These are phyloP conservation scores for Massospora cicadina DNA, from an alignment of 371 early-diverging fungal species.

Conservation along the genomic window DNA sequence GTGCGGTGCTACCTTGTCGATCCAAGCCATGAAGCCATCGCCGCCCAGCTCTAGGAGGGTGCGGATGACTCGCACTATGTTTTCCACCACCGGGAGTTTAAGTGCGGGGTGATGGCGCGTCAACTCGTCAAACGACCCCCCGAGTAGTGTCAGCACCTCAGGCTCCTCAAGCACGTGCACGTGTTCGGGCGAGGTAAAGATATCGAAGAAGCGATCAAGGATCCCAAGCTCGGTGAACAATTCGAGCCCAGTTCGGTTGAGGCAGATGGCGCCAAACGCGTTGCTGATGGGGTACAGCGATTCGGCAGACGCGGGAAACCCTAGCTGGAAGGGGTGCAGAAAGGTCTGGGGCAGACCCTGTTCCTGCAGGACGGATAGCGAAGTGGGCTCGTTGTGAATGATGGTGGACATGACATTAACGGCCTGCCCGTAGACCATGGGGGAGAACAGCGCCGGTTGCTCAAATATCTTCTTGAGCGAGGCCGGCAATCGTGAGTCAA, in stretches of 20 bases:
- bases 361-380: slow-evolving; percentile 80
- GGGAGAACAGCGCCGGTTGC: slow-evolving; percentile 35
- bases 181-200: slow-evolving; percentile 62
- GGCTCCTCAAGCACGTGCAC: slow-evolving; percentile 56
- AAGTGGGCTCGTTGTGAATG: slow-evolving; percentile 93
- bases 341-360: slow-evolving; percentile 67
- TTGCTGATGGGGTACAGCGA: slow-evolving; percentile 56
- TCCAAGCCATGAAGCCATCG: slow-evolving; percentile 19
- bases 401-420: slow-evolving; percentile 86
- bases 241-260: slow-evolving; percentile 72
- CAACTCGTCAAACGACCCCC: slow-evolving; percentile 82
- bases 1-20: slow-evolving; percentile 17
- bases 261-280: slow-evolving; percentile 88
- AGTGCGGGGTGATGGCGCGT: slow-evolving; percentile 86
- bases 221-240: slow-evolving; percentile 53
- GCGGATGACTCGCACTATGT: slow-evolving; percentile 43
- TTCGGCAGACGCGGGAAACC: slow-evolving; percentile 54
- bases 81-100: slow-evolving; percentile 44
- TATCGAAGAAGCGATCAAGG: slow-evolving; percentile 46
- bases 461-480: slow-evolving; percentile 55
- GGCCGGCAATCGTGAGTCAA: slow-evolving; percentile 72
- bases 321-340: slow-evolving; percentile 37
- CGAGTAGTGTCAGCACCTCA: slow-evolving; percentile 61
- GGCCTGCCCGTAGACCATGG: slow-evolving; percentile 22
- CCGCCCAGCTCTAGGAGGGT: slow-evolving; percentile 27